Base-by-base conservation (phyloP, 371 early-diverging fungal species). In the Mucor mucedo region DNA sequence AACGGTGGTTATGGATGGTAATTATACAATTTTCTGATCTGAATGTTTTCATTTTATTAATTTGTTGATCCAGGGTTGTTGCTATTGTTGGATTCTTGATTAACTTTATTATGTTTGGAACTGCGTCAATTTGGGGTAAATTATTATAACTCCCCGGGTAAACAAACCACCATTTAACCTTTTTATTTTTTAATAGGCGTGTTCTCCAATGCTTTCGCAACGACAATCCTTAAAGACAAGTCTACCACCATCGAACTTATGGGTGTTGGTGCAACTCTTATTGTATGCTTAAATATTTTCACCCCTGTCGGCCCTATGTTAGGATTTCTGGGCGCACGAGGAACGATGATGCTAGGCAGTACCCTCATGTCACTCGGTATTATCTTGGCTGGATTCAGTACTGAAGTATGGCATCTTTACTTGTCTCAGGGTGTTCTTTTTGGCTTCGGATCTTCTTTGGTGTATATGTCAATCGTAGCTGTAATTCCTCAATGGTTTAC, bases 321-420 rank as follows among this genome's bases (percentile, higher is more conserved):
- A 29, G 69, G 71, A 48, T 47, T 69, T 1, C 68, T 80, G 40
- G 87, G 87, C 6, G 73, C 77, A 30, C 68, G 75, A 11, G 27
- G 68, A 21, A 54, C 72, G 0, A 72, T 81, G 58, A 30, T 68
- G 1, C 41, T 76, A n/a, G 87, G 87, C 0, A 74, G 71, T 29
- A 55, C 83, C 41, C 45, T 84, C 35, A 70, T 84, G 76, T 69
- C 77, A 4, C 68, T 82, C 7, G 81, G 85, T 30, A 65, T 86
- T 13, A 69, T 83, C 33, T 65, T 83, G 1, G 74, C 84, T 35
- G 79, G 77, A 0, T 84, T 77, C 47, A 78, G 74, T 56, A 70
- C 68, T 7, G 65, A 77, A 54, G 64, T 79, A 2, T 87, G 87
- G 87, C 85, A 85, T 39, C 68, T 87, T 14, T 85, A 82, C 55